Conservation (phyloP, 345 rosid species). For the Combretum micranthum region DNA sequence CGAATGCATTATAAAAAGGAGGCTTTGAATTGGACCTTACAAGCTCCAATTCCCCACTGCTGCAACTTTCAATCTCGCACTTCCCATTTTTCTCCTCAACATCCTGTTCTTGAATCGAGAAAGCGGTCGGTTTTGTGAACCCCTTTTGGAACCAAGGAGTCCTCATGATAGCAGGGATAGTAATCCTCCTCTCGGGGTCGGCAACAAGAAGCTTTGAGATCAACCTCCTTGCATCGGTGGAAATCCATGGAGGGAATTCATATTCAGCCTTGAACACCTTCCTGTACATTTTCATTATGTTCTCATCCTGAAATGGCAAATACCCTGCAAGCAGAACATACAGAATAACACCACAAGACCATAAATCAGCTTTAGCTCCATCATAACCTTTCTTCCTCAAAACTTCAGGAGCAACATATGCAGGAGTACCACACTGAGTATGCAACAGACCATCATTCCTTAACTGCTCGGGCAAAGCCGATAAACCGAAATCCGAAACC, state of each 20-base stretch:
- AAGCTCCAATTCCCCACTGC: slow-evolving; percentile 10
- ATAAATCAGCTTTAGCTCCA: slow-evolving; percentile 41
- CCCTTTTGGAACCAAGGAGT: slow-evolving; percentile 32
- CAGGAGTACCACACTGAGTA: slow-evolving; percentile 45
- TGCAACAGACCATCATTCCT: slow-evolving; percentile 32
- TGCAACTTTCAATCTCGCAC: slow-evolving; percentile 3
- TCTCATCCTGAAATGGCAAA: slow-evolving; percentile 41
- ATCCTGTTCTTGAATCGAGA: slow-evolving; percentile 15
- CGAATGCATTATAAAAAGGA: slow-evolving; percentile 36
- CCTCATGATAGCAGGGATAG: slow-evolving; percentile 30
- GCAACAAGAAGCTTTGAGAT: slow-evolving; percentile 39
- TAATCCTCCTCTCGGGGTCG: slow-evolving; percentile 38
- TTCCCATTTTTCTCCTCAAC: slow-evolving; percentile 8
- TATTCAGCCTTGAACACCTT: slow-evolving; percentile 37
- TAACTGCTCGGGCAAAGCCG: slow-evolving; percentile 29
- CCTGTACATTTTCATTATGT: slow-evolving; percentile 32
- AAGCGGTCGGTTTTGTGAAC: slow-evolving; percentile 1
- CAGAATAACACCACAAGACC: slow-evolving; percentile 58
- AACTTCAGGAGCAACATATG: slow-evolving; percentile 44
- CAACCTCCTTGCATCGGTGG: slow-evolving; percentile 28
- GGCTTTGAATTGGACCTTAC: slow-evolving; percentile 17
- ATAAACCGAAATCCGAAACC: slow-evolving; percentile 47
- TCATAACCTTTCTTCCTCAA: slow-evolving; percentile 34
- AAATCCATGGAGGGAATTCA: slow-evolving; percentile 33
- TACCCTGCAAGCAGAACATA: slow-evolving; percentile 31